Percentiles rank a stretch among this genome's conserved stretches.
phyloP scores from a whole-genome alignment of 139 green algal genomes.

The Ettlia oleoabundans region DNA sequence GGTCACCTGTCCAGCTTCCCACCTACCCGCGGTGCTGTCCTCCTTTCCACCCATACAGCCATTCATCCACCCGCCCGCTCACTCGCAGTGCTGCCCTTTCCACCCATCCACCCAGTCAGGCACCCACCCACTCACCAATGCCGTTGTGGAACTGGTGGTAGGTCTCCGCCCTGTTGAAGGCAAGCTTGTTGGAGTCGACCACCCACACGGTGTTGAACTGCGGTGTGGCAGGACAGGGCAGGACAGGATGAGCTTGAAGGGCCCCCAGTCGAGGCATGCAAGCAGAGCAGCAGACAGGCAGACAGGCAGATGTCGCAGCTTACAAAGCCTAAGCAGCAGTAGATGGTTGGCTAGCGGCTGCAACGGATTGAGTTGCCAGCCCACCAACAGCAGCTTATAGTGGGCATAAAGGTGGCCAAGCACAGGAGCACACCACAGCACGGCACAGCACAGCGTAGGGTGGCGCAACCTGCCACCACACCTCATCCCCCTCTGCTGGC shows the following conservation, averaged over 20 bases:
- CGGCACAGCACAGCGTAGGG: neutral
- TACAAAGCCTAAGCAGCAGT: too few species aligned
- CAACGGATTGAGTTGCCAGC: too few species aligned
- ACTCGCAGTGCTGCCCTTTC: neutral
- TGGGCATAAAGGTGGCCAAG: too few species aligned
- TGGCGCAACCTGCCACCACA: neutral
- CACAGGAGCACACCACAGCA: neutral
- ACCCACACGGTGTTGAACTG: slow-evolving; percentile 63
- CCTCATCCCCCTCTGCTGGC: neutral
- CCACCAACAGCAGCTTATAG: too few species aligned
- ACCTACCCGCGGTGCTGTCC: neutral
- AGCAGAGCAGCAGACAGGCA: too few species aligned
- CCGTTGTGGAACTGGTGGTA: slow-evolving; percentile 93
- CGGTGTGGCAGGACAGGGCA: slow-evolving; percentile 20
- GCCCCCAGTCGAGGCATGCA: neutral
- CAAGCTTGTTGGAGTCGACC: slow-evolving; percentile 73
- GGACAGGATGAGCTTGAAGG: neutral
- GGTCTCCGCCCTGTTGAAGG: slow-evolving; percentile 83
- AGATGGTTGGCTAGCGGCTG: too few species aligned
- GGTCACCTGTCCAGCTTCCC: neutral
- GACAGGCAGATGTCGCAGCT: too few species aligned
- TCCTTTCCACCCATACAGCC: neutral
- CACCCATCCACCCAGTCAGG: neutral
- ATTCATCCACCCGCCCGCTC: neutral
- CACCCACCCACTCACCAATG: slow-evolving; percentile 16